Conservation (phyloP, 192 early-diverging fungal species). For the Backusella tuberculispora region DNA sequence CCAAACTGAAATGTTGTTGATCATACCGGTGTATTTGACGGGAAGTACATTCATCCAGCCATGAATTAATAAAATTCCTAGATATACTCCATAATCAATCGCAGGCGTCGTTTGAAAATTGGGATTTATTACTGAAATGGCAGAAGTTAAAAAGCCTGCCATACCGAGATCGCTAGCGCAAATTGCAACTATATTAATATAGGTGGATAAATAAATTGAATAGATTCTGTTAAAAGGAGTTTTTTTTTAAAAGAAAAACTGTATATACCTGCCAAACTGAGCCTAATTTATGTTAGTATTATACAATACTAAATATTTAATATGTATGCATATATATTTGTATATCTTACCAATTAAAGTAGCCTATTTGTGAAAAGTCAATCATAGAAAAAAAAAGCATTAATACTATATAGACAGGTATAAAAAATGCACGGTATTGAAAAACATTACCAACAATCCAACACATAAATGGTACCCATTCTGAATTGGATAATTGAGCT, state of each 20-base stretch:
- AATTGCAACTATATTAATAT: constrained; percentile 15
- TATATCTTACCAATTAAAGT: constrained; percentile 36
- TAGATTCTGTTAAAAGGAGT: constrained; percentile 41
- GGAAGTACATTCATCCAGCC: constrained; percentile 48
- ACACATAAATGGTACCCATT: constrained; percentile 49
- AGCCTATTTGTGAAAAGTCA: constrained; percentile 26
- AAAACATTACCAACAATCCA: constrained; percentile 52
- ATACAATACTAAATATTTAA: too few species aligned
- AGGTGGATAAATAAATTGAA: constrained; percentile 40
- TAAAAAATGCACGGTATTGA: neutral
- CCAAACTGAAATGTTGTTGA: constrained; percentile 48
- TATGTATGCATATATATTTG: too few species aligned
- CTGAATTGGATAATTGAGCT: constrained; percentile 41
- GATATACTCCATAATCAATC: constrained; percentile 48
- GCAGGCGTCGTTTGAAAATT: constrained; percentile 31
- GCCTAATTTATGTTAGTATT: neutral
- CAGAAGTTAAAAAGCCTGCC: neutral
- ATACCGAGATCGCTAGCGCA: neutral
- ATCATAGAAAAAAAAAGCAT: neutral
- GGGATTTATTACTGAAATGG: neutral
- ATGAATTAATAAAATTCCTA: constrained; percentile 50
- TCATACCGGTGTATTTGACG: constrained; percentile 42
- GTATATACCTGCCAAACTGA: constrained; percentile 1
- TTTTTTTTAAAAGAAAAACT: constrained; percentile 39
- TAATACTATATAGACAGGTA: too few species aligned